Base-by-base conservation (phyloP, 306 rosid species). In the Citrullus colocynthis region DNA sequence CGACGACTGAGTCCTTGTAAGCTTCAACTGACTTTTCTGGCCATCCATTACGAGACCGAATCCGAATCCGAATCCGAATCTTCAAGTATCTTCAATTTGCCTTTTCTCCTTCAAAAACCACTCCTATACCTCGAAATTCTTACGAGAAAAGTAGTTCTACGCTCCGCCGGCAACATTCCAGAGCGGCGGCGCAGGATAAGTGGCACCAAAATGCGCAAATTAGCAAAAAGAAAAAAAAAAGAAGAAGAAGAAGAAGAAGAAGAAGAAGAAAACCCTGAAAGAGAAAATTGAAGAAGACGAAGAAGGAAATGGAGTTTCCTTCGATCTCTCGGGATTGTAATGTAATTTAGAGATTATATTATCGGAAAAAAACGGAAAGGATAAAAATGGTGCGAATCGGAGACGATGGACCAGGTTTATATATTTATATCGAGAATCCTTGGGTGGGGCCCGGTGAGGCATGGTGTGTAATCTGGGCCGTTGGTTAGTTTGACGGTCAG, bases 1-100 rank as follows among this genome's bases (percentile, higher is more conserved):
- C 9, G 97, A 92, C 13, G 99, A 96, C 52, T 92, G 93, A 59
- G 92, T 96, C 64, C 99, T 79, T 21, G 97, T 87, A n/a, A 96
- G 97, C 89, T 91, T 92, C 61, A 88, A 75, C 76, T 84, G 93
- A 66, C 93, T 87, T 85, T 85, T 90, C 83, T 84, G 95, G 51
- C 91, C 82, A 78, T 96, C 97, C 97, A 92, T 78, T 67, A 32
- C 59, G 18, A 36, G 37, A 12, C 20, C 55, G 59, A 20, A 15
- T 17, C 12, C 9, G 10, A 42, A 42, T 14, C 15, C 12, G n/a
- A 55, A 55, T n/a, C 28, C 24, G 28, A 78, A 13, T 20, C 77
- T 88, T 84, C 80, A 76, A 17, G 85, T 84, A 83, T 80, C 70
- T 81, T 66, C 34, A 30, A 34, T 20, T 34, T 52, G 12, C 11